phyloP scores from a whole-genome alignment of 73 alveolate genomes.

The Stentor coeruleus region DNA sequence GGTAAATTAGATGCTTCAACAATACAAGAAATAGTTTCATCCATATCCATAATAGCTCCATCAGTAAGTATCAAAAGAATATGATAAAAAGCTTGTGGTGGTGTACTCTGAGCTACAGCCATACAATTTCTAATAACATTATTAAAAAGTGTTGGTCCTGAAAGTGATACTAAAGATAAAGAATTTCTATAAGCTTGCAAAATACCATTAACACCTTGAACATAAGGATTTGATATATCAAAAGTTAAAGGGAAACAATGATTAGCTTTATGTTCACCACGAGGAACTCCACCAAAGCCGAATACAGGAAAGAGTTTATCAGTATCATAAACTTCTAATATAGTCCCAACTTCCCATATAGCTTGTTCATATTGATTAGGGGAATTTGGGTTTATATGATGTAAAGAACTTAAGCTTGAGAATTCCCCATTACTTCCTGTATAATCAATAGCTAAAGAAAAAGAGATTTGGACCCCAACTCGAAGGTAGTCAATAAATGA shows the following conservation, averaged over 20 bases:
- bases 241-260: constrained; percentile 74
- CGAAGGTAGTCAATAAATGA: constrained; percentile 36
- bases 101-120: too few relatives aligned
- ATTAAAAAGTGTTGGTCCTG: too few relatives aligned
- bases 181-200: constrained; percentile 49
- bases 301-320: constrained; percentile 33
- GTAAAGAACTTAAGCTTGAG: constrained; percentile 26
- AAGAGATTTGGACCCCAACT: constrained; percentile 27
- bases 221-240: constrained; percentile 55
- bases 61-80: constrained; percentile 80
- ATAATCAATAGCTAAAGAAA: constrained; percentile 38
- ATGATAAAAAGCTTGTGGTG: too few relatives aligned
- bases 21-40: constrained; percentile 48
- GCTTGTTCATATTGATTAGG: constrained; percentile 41
- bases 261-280: background rate
- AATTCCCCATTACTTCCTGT: constrained; percentile 39
- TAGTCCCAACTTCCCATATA: constrained; percentile 10
- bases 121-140: too few relatives aligned
- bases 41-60: constrained; percentile 85
- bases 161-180: too few relatives aligned
- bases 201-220: constrained; percentile 54
- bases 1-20: constrained; percentile 74
- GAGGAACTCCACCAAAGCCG: constrained; percentile 52
- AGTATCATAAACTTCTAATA: constrained; percentile 35
- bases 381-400: constrained; percentile 7